These are phyloP conservation scores for Trichophyton simii DNA, from an alignment of 2,329 filamentous ascomycete species.

Conservation along the genomic window DNA sequence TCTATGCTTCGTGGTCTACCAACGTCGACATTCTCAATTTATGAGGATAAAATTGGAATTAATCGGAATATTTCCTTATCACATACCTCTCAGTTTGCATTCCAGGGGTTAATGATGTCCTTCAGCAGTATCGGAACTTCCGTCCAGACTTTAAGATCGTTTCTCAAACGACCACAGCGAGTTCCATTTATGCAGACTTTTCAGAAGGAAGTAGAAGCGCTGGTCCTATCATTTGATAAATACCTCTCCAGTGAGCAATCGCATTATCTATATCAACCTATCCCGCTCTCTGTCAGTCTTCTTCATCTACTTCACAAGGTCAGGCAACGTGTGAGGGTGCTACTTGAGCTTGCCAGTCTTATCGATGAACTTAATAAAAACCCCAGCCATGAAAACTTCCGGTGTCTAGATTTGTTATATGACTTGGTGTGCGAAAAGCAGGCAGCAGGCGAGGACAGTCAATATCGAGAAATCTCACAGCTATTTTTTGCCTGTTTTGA, in stretches of 20 bases:
- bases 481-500: slow-evolving; percentile 73
- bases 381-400: slow-evolving; percentile 44
- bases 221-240: slow-evolving; percentile 47
- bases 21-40: slow-evolving; percentile 54
- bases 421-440: slow-evolving; percentile 58
- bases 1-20: slow-evolving; percentile 75
- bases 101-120: slow-evolving; percentile 26
- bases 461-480: slow-evolving; percentile 51
- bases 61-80: slow-evolving; percentile 26
- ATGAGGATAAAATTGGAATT: slow-evolving; percentile 24
- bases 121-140: slow-evolving; percentile 39
- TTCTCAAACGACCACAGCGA: slow-evolving; percentile 34
- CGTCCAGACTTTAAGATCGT: slow-evolving; percentile 39
- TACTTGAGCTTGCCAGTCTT: slow-evolving; percentile 50
- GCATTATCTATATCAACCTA: slow-evolving; percentile 43
- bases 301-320: slow-evolving; percentile 50
- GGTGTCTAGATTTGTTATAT: slow-evolving; percentile 68
- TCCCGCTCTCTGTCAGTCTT: slow-evolving; percentile 53
- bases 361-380: slow-evolving; percentile 44
- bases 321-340: slow-evolving; percentile 39
- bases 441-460: slow-evolving; percentile 48
- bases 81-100: slow-evolving; percentile 23
- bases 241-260: slow-evolving; percentile 49
- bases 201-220: slow-evolving; percentile 47
- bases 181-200: slow-evolving; percentile 59